phyloP scores from a whole-genome alignment of 345 rosid genomes.

The Tarenaya hassleriana region DNA sequence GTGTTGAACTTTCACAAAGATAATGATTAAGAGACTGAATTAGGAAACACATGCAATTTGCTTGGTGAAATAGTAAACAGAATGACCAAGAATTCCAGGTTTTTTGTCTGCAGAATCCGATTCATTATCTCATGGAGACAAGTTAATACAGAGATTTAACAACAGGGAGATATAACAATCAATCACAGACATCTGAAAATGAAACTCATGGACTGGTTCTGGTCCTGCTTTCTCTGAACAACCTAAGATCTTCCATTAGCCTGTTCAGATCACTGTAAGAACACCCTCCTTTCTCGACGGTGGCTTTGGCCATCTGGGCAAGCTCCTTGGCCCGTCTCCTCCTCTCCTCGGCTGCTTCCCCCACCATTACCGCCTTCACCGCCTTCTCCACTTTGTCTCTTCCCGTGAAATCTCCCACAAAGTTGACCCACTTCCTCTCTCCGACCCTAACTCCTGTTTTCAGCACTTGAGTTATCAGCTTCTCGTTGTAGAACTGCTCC shows the following conservation, averaged over 20 bases:
- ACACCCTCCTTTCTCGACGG: conserved; percentile 44
- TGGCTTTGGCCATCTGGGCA: conserved; percentile 29
- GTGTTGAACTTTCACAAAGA: too few relatives aligned
- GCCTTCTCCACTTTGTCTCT: conserved; percentile 29
- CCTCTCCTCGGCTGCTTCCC: conserved; percentile 37
- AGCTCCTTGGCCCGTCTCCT: conserved; percentile 23
- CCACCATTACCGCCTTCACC: conserved; percentile 28
- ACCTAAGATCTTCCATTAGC: conserved; percentile 32
- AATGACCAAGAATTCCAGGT: too few relatives aligned
- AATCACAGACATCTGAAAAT: too few relatives aligned
- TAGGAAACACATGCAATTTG: too few relatives aligned
- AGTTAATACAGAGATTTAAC: too few relatives aligned
- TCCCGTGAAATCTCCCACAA: conserved; percentile 14
- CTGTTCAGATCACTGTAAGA: conserved; percentile 30
- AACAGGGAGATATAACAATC: too few relatives aligned
- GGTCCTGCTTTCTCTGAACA: too few relatives aligned
- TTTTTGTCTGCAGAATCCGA: too few relatives aligned
- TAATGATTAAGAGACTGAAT: too few relatives aligned
- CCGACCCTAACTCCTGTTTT: conserved; percentile 33
- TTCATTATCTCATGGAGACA: too few relatives aligned
- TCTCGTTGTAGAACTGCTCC: conserved; percentile 46
- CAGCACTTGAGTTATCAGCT: conserved; percentile 32
- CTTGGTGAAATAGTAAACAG: too few relatives aligned
- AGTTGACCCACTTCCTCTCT: conserved; percentile 19
- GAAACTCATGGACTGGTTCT: too few relatives aligned